Conservation (phyloP, 192 early-diverging fungal genomes). For the Entomortierella beljakovae region DNA sequence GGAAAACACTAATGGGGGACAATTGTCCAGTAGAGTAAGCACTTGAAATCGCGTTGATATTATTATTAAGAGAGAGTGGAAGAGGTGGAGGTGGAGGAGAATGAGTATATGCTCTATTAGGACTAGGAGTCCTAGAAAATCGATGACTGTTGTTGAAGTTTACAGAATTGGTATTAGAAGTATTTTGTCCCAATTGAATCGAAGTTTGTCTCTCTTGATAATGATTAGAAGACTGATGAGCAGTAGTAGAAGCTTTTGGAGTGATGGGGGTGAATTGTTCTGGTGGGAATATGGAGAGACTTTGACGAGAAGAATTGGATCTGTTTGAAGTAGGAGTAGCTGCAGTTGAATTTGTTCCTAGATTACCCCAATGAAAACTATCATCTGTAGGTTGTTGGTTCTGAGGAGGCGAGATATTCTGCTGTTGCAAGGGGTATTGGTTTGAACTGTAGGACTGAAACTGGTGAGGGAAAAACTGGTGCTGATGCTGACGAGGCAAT, state of each 20-base stretch:
- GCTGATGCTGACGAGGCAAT: conserved; percentile 15
- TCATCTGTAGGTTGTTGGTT: conserved; percentile 13
- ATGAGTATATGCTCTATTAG: conserved; percentile 23
- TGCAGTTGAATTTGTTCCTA: no score
- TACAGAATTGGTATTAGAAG: not conserved
- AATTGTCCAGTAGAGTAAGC: conserved; percentile 21
- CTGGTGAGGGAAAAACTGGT: not conserved
- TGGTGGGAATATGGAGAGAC: conserved; percentile 1
- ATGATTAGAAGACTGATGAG: conserved; percentile 24
- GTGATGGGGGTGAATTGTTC: not conserved
- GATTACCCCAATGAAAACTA: conserved; percentile 1
- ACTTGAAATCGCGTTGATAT: conserved; percentile 14
- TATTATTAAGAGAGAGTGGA: no score
- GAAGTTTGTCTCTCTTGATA: conserved; percentile 3
- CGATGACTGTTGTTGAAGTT: conserved; percentile 15
- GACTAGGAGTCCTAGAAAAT: conserved; percentile 39
- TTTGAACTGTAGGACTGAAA: conserved; percentile 12
- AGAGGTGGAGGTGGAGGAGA: conserved; percentile 12
- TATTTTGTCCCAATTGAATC: not conserved
- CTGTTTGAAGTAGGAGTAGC: conserved; percentile 5
- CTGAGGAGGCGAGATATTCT: conserved; percentile 12
- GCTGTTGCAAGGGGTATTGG: conserved; percentile 26
- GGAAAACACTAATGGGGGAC: conserved; percentile 31
- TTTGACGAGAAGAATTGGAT: conserved; percentile 17
- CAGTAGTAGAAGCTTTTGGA: conserved; percentile 8